A percentile compares a stretch with the other conserved stretches of the same genome.
Conservation (phyloP, 306 rosid genomes). For the Alnus rubra region DNA sequence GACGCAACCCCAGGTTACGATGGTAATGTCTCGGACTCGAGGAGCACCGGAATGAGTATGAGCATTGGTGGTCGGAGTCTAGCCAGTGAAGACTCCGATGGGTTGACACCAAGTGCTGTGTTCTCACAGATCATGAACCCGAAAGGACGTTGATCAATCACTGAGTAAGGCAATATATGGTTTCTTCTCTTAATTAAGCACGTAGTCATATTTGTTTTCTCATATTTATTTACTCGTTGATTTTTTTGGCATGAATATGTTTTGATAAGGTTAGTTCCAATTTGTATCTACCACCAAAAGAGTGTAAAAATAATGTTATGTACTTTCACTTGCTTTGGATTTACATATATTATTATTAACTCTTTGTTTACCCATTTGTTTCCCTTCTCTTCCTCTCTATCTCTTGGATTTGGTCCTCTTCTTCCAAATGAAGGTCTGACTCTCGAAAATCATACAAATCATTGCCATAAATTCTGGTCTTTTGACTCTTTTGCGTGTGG, state of each 20-base stretch:
- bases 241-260: slow-evolving; percentile 29
- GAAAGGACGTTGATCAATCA: slow-evolving; percentile 74
- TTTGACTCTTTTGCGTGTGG: too few relatives aligned
- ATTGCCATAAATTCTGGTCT: too few relatives aligned
- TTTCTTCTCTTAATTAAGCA: slow-evolving; percentile 24
- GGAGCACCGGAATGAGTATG: slow-evolving; percentile 94
- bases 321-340: slow-evolving; percentile 11
- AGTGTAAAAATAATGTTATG: slow-evolving; percentile 33
- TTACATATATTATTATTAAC: too few relatives aligned
- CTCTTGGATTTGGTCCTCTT: too few relatives aligned
- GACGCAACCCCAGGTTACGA: slow-evolving; percentile 49
- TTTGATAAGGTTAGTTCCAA: slow-evolving; percentile 46
- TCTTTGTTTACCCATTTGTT: too few relatives aligned
- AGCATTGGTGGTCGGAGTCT: slow-evolving; percentile 98
- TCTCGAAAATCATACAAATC: too few relatives aligned
- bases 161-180: slow-evolving; percentile 13
- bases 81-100: slow-evolving; percentile 95
- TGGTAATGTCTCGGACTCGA: slow-evolving; percentile 75
- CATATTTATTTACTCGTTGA: slow-evolving; percentile 30
- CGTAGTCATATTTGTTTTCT: slow-evolving; percentile 29
- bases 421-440: too few relatives aligned
- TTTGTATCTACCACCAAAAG: slow-evolving; percentile 41
- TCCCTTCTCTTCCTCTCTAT: too few relatives aligned
- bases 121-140: slow-evolving; percentile 99
- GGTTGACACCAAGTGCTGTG: slow-evolving; percentile 95